Evolutionary conservation across 805 yeast genomes (phyloP).

Genomic region (Saturnispora bothae): DNA sequence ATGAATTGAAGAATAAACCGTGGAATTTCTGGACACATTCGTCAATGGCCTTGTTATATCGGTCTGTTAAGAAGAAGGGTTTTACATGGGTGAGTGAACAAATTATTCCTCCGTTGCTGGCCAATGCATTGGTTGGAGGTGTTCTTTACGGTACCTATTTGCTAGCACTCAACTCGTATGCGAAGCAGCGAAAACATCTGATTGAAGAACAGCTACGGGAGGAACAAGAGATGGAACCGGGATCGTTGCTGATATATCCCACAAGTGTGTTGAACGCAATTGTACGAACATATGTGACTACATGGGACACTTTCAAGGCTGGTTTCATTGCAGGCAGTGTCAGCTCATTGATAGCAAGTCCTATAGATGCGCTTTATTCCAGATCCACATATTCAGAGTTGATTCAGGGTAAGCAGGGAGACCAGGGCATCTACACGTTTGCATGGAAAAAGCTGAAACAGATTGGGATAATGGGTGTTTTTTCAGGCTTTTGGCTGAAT

Average conservation of each 20-base stretch:
- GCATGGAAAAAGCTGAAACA: slow-evolving; percentile 57
- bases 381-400: slow-evolving; percentile 71
- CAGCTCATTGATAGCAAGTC: slow-evolving; percentile 88
- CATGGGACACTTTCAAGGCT: slow-evolving; percentile 56
- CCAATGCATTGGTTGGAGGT: slow-evolving; percentile 83
- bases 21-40: slow-evolving; percentile 62
- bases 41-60: slow-evolving; percentile 59
- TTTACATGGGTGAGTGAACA: slow-evolving; percentile 84
- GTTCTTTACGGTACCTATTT: slow-evolving; percentile 79
- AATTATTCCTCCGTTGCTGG: slow-evolving; percentile 77
- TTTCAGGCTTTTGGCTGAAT: slow-evolving; percentile 80
- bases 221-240: slow-evolving; percentile 16
- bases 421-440: slow-evolving; percentile 61
- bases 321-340: slow-evolving; percentile 81
- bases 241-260: slow-evolving; percentile 16
- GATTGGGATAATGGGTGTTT: slow-evolving; percentile 74
- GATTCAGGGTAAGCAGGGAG: slow-evolving; percentile 40
- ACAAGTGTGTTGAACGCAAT: slow-evolving; percentile 5
- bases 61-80: slow-evolving; percentile 52
- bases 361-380: slow-evolving; percentile 82
- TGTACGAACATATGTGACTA: slow-evolving; percentile 9
- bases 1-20: slow-evolving; percentile 36
- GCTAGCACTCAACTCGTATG: slow-evolving; percentile 35
- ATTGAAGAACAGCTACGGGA: slow-evolving; percentile 13
- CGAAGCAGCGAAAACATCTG: slow-evolving; percentile 13